These are phyloP conservation scores for Centaurea solstitialis DNA, from an alignment of 129 eudicot species.

Conservation along the genomic window DNA sequence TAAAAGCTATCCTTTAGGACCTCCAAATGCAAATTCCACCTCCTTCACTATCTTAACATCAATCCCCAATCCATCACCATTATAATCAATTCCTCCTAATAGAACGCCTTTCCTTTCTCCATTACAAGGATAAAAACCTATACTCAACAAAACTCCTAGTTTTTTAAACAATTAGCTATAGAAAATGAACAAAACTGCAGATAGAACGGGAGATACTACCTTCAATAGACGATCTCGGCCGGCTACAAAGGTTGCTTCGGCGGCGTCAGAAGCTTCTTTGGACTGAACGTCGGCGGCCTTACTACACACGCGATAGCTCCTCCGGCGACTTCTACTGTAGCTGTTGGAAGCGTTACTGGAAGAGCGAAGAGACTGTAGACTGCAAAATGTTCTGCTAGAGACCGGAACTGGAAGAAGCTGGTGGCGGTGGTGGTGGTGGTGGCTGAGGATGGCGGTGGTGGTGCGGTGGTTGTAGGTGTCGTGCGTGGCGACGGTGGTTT, in stretches of 20 bases:
- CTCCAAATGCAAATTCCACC: conserved; percentile 1
- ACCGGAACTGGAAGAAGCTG: conserved; percentile 23
- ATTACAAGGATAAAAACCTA: not conserved
- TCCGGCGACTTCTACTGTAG: conserved; percentile 13
- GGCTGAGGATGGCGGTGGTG: conserved; percentile 13
- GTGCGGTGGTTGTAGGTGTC: conserved; percentile 1
- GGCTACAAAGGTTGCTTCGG: conserved; percentile 40
- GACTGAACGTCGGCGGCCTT: conserved; percentile 45
- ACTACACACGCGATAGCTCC: conserved; percentile 38
- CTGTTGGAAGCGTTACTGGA: not conserved
- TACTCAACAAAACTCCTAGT: not conserved
- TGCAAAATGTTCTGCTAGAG: conserved; percentile 19
- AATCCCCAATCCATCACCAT: conserved; percentile 1
- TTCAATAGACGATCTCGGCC: conserved; percentile 86
- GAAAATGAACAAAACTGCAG: not conserved
- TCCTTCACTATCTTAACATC: not conserved
- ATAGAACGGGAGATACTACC: conserved; percentile 31
- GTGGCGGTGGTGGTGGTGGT: conserved; percentile 13
- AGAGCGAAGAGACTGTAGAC: conserved; percentile 6
- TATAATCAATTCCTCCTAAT: not conserved
- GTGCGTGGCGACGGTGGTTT: conserved; percentile 33
- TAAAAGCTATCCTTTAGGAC: not conserved
- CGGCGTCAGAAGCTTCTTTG: conserved; percentile 33
- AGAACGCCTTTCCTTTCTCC: not conserved
- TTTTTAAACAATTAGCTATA: not conserved